Evolutionary conservation across 495 filamentous ascomycete genomes (phyloP), one percentile per base, ranked within the genome.

Genomic region (Immersiella caudata): DNA sequence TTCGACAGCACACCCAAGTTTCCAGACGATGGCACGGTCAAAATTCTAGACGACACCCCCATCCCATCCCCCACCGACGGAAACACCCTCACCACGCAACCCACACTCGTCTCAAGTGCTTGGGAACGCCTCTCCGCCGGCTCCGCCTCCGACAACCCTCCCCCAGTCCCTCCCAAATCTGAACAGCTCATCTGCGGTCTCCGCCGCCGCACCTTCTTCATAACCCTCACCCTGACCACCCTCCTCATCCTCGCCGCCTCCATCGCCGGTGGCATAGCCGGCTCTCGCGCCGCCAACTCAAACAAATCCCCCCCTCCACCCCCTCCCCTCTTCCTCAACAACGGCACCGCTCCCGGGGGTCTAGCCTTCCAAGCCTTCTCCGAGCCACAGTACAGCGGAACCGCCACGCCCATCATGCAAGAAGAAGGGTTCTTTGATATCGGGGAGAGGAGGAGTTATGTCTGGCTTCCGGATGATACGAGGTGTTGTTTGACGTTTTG

Each of bases 401-500:
- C 60, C 0, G 11, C n/a, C 11, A 70, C 74, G 6, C 8, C 35
- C 0, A 33, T 76, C 22, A 60, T 57, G 49, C 40, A 24, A 1
- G 56, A 69, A 4, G 72, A 71, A 27, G 75, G 72, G 25, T 71
- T 66, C 55, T 54, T 68, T 52, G 70, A 76, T 65, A 29, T 78
- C 3, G 35, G 26, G 14, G 36, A 54, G 6, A 62, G 40, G 8
- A 21, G 6, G n/a, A 75, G 72, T 56, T 76, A 74, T 51, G 55
- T 71, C 9, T 76, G 75, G 75, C 22, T 69, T 0, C 67, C 51
- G 14, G 62, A 74, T 24, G 35, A 29, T 2, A 66, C 65, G 20
- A 22, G 49, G 33, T 78, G 74, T 64, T 78, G 75, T 60, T 1
- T 72, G 24, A 75, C 72, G 0, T 75, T 73, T 52, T 78, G 75